Evolutionary conservation across 176 grass and related monocot genomes (phyloP).

Genomic region (Cenchrus purpureus): DNA sequence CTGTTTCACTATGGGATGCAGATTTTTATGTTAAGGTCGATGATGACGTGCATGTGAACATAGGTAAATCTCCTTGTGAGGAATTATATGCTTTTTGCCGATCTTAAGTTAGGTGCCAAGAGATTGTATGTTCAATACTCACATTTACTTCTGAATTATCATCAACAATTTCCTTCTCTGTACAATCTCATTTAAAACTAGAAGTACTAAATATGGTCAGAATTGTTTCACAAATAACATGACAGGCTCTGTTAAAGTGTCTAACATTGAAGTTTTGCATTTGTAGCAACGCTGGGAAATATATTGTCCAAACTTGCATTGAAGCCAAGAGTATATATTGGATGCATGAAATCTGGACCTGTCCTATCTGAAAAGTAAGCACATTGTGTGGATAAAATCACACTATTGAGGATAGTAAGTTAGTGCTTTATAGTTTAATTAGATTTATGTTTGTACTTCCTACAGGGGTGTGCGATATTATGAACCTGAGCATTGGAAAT

Average conservation of each 20-base stretch:
- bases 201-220: neutral
- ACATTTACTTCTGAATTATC: neutral
- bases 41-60: constrained; percentile 82
- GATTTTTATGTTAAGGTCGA: constrained; percentile 78
- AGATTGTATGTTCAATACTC: constrained; percentile 18
- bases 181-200: neutral
- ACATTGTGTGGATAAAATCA: neutral
- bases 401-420: neutral
- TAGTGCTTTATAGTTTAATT: neutral
- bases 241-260: neutral
- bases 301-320: constrained; percentile 63
- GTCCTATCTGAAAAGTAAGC: constrained; percentile 88
- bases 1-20: constrained; percentile 76
- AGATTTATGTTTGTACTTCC: neutral
- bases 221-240: neutral
- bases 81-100: constrained; percentile 8
- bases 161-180: constrained; percentile 17
- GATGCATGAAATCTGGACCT: constrained; percentile 98
- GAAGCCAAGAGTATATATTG: constrained; percentile 91
- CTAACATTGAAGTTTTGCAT: neutral
- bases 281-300: constrained; percentile 67
- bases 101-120: constrained; percentile 27
- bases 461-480: constrained; percentile 73
- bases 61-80: constrained; percentile 50
- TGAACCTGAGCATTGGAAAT: constrained; percentile 80